Conservation (phyloP, 257 asterid species). For the Anisodus tanguticus region DNA sequence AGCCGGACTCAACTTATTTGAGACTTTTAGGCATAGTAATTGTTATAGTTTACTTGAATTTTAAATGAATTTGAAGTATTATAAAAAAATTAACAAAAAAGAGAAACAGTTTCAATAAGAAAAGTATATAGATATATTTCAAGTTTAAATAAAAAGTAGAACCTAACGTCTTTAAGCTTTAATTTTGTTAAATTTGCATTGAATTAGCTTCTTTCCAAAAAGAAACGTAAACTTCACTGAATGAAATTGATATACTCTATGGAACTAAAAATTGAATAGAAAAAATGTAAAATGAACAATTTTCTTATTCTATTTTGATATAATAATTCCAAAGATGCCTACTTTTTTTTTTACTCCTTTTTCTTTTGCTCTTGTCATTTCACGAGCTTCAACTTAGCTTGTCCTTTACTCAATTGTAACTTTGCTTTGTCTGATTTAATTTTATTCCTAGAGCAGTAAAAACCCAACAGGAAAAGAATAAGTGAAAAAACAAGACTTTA, state of each 20-base stretch:
- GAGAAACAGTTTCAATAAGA: background rate
- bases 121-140: background rate
- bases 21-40: no score
- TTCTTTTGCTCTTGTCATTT: background rate
- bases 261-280: background rate
- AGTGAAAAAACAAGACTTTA: background rate
- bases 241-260: background rate
- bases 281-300: no score
- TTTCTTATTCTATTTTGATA: background rate
- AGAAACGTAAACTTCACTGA: background rate
- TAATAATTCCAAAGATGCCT: background rate
- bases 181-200: background rate
- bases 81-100: background rate
- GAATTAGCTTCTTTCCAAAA: background rate
- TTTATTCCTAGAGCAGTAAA: constrained; percentile 19
- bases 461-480: background rate
- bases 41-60: background rate
- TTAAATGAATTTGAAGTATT: background rate
- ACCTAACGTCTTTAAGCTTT: constrained; percentile 1
- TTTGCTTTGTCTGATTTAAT: constrained; percentile 18
- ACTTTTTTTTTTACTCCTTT: background rate
- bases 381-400: background rate
- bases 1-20: no score
- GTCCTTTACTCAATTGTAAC: constrained; percentile 24
- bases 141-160: no score